phyloP scores from a whole-genome alignment of 768 basidiomycete species.

The Heimioporus sp. region DNA sequence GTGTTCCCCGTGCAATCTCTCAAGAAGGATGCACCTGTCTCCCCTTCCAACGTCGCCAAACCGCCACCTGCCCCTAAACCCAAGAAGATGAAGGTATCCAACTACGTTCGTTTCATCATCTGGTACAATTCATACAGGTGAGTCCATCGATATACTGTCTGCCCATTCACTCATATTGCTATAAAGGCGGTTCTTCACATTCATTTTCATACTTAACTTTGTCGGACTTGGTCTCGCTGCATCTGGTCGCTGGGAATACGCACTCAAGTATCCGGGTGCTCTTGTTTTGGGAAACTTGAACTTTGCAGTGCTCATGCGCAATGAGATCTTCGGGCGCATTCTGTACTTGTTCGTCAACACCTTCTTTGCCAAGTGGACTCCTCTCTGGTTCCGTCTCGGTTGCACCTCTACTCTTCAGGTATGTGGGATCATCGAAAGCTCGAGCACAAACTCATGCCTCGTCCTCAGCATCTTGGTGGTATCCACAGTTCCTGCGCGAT shows the following conservation, averaged over 20 bases:
- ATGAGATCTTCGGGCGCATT: slow-evolving; percentile 79
- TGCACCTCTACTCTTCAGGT: slow-evolving; percentile 75
- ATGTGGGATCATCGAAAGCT: neutral
- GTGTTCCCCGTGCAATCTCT: slow-evolving; percentile 34
- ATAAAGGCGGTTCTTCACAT: slow-evolving; percentile 68
- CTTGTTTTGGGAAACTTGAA: slow-evolving; percentile 74
- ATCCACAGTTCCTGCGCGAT: slow-evolving; percentile 76
- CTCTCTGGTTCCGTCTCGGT: slow-evolving; percentile 66
- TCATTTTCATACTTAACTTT: slow-evolving; percentile 59
- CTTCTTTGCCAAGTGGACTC: slow-evolving; percentile 80
- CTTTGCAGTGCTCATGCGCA: slow-evolving; percentile 71
- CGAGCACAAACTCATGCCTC: slow-evolving; percentile 5
- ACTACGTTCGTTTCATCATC: slow-evolving; percentile 57
- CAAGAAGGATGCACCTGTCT: slow-evolving; percentile 42
- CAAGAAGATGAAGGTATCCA: slow-evolving; percentile 55
- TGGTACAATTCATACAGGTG: slow-evolving; percentile 84
- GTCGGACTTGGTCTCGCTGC: slow-evolving; percentile 59
- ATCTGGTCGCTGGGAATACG: slow-evolving; percentile 66
- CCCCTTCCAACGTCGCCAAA: slow-evolving; percentile 35
- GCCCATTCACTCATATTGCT: slow-evolving; percentile 4
- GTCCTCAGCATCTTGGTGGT: slow-evolving; percentile 66
- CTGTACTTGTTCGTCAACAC: slow-evolving; percentile 72
- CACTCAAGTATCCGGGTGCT: slow-evolving; percentile 62
- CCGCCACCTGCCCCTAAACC: slow-evolving; percentile 37
- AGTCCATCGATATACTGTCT: slow-evolving; percentile 6